These are phyloP conservation scores for Gracilaria vermiculophylla DNA, from an alignment of 23 red algal genomes.

Conservation along the genomic window DNA sequence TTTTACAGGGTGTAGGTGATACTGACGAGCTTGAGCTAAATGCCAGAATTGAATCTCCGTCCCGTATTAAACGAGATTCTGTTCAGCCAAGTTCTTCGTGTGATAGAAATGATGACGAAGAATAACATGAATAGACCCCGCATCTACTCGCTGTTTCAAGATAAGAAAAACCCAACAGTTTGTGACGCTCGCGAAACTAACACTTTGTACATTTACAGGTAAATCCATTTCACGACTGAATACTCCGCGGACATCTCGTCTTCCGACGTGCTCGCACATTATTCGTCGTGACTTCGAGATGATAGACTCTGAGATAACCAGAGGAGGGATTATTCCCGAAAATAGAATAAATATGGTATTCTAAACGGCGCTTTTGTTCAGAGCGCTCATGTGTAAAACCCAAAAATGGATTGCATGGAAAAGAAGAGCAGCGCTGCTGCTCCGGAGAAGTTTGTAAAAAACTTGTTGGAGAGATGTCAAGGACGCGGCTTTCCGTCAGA, in stretches of 20 bases:
- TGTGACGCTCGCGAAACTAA: slow-evolving; percentile 17
- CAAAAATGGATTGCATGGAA: too few species aligned
- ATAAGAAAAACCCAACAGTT: not conserved
- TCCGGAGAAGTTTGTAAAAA: too few species aligned
- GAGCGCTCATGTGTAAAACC: too few species aligned
- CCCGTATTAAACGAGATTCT: not conserved
- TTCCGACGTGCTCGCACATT: not conserved
- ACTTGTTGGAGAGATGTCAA: too few species aligned
- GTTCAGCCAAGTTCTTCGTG: not conserved
- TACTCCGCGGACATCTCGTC: not conserved
- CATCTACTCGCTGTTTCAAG: not conserved
- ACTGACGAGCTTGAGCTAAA: not conserved
- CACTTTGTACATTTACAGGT: not conserved
- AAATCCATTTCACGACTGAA: not conserved
- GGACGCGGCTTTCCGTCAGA: too few species aligned
- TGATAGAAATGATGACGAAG: slow-evolving; percentile 1
- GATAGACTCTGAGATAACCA: too few species aligned
- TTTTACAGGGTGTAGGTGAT: not conserved
- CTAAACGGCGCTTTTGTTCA: too few species aligned
- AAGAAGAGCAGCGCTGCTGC: too few species aligned
- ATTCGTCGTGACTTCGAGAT: not conserved
- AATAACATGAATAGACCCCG: not conserved
- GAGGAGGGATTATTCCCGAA: too few species aligned
- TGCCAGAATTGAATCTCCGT: not conserved
- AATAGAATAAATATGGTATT: too few species aligned